Conservation (phyloP, 345 rosid genomes). For the Lagerstroemia speciosa region DNA sequence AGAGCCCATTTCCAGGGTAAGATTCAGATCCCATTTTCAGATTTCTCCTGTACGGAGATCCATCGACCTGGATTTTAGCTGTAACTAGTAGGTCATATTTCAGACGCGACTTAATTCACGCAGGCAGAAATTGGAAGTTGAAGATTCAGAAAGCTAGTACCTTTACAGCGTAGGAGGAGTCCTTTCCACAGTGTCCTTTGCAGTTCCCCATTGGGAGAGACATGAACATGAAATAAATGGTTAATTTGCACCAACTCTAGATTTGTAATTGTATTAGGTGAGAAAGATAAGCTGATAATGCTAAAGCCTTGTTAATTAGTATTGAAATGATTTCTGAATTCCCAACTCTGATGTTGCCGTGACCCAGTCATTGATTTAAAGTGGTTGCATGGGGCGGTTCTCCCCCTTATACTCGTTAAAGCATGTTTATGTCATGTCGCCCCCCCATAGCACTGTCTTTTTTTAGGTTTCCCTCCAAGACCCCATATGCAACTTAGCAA, state of each 20-base stretch:
- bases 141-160: too few relatives aligned
- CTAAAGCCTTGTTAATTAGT: not conserved
- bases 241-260: not conserved
- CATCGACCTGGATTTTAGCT: not conserved
- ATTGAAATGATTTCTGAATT: not conserved
- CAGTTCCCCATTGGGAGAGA: not conserved
- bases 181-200: too few relatives aligned
- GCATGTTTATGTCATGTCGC: too few relatives aligned
- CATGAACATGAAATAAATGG: not conserved
- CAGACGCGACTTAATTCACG: not conserved
- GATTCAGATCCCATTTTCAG: not conserved
- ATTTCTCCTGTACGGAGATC: not conserved
- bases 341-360: not conserved
- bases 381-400: too few relatives aligned
- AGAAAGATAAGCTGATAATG: too few relatives aligned
- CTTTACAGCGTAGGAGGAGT: too few relatives aligned
- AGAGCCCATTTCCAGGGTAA: not conserved
- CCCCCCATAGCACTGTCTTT: too few relatives aligned
- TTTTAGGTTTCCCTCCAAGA: too few relatives aligned
- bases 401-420: too few relatives aligned
- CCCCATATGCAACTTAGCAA: too few relatives aligned
- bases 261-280: not conserved
- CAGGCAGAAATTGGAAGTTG: too few relatives aligned
- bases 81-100: not conserved
- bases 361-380: too few relatives aligned